Evolutionary conservation across 2,329 filamentous ascomycete genomes (phyloP).

Genomic region (Rhytidhysteron rufulum): DNA sequence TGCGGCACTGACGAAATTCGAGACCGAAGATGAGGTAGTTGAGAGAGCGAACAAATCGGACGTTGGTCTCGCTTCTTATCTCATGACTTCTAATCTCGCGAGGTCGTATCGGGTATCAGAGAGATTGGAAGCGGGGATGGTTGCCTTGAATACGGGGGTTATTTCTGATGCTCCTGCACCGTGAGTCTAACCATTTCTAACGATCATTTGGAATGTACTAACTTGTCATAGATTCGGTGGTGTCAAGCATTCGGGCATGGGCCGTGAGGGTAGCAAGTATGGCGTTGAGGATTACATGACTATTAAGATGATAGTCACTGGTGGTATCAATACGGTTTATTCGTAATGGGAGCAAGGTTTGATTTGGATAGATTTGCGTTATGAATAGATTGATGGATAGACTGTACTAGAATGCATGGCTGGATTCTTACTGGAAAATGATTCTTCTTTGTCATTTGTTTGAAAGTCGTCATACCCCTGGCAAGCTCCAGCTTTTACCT

Average conservation of each 20-base stretch:
- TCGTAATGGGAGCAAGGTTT: too few species aligned
- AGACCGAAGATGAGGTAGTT: conserved; percentile 85
- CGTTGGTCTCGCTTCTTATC: conserved; percentile 90
- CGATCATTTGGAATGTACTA: too few species aligned
- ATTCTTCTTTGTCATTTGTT: too few species aligned
- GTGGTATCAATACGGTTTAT: too few species aligned
- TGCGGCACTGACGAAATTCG: conserved; percentile 83
- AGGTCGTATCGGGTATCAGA: conserved; percentile 59
- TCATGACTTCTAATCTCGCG: conserved; percentile 67
- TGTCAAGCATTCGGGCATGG: conserved; percentile 50
- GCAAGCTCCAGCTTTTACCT: too few species aligned
- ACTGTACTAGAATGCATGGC: too few species aligned
- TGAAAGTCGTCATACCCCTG: too few species aligned
- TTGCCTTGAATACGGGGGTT: conserved; percentile 58
- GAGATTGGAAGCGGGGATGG: conserved; percentile 78
- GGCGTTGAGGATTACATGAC: conserved; percentile 49
- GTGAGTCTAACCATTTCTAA: too few species aligned
- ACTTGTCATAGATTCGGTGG: too few species aligned
- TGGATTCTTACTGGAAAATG: too few species aligned
- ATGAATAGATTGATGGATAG: too few species aligned
- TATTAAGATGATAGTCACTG: conserved; percentile 52
- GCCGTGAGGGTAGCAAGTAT: conserved; percentile 47
- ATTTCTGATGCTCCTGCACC: conserved; percentile 47
- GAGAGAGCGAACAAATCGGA: conserved; percentile 74
- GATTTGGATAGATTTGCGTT: too few species aligned